A percentile compares a stretch with the other conserved stretches of the same genome.
Evolutionary conservation across 2,329 filamentous ascomycete species (phyloP).

Genomic region (Fusarium tanahbumbuense): DNA sequence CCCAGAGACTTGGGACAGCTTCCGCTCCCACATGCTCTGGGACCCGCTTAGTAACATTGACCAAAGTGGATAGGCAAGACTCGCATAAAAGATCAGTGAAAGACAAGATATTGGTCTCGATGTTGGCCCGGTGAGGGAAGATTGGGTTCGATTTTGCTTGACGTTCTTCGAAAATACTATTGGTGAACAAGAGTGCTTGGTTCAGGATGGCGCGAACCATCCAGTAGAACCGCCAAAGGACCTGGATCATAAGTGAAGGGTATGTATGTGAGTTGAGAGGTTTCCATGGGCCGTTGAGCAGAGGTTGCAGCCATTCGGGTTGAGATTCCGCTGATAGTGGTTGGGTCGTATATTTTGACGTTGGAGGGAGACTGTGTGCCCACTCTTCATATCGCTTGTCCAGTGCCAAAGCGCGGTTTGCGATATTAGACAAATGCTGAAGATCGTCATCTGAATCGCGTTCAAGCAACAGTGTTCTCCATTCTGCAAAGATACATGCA

Average conservation of each 20-base stretch:
- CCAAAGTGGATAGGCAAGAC: neutral
- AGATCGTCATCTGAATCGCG: neutral
- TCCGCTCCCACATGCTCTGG: neutral
- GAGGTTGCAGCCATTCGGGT: neutral
- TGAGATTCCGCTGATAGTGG: neutral
- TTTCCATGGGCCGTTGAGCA: neutral
- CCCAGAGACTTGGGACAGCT: neutral
- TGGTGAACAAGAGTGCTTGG: neutral
- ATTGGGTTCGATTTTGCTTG: neutral
- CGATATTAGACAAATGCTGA: fast-evolving
- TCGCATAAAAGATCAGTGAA: neutral
- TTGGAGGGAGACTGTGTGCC: neutral
- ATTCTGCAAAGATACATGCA: neutral
- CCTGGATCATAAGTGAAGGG: neutral
- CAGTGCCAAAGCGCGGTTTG: neutral
- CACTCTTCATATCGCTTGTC: neutral
- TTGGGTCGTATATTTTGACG: neutral
- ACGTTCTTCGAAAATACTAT: neutral
- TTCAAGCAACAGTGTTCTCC: neutral
- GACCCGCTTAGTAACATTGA: neutral
- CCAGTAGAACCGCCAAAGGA: neutral
- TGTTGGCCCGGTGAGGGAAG: neutral
- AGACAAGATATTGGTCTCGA: neutral
- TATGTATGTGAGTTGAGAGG: neutral
- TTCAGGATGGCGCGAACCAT: neutral